Base-by-base conservation (phyloP, 2,329 filamentous ascomycete species). In the Aspergillus spinulosporus region DNA sequence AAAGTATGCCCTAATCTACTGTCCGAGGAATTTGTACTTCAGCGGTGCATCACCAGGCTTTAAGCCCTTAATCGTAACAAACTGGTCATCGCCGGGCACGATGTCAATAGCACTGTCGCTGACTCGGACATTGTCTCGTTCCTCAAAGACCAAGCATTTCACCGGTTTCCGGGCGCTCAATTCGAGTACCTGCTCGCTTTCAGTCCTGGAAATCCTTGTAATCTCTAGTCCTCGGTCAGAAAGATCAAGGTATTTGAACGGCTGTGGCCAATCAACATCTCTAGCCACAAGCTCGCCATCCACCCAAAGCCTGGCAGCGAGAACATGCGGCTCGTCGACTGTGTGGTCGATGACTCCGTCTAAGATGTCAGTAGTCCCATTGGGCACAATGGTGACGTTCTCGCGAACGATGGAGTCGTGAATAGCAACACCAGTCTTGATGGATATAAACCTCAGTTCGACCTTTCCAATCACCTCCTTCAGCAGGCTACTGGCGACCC, bases 91-190 rank as follows among this genome's bases (percentile, higher is more conserved):
- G 5, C 82, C 82, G n/a, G 83, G 83, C 4, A 83, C 78, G 57
- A 84, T 67, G 64, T 85, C 83, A 52, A 85, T 75, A 6, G 80
- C 82, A 64, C 80, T 84, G 65, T 85, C 82, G 50, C 79, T 76
- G 15, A 84, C 68, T 9, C 77, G 72, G 42, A 84, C 76, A 8
- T 80, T 81, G 52, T 82, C 77, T 51, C 80, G 69, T 64, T 84
- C 83, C 66, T 84, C 82, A 60, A 84, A 84, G 3, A 84, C 82
- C n/a, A 85, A 68, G 9, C 82, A 82, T 61, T 85, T 85, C 2
- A 82, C 82, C 1, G 83, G 82, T 67, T 78, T 80, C 46, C 72
- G 64, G 4, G 79, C 76, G 60, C 66, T 78, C 61, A 84, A 73
- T 31, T 71, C 63, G 37, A 83, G 76, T 1, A 51, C 61, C 54